A percentile compares a stretch with the other conserved stretches of the same genome.
These are phyloP conservation scores for Mytilinidion resinicola DNA, from an alignment of 495 filamentous ascomycete genomes.

Conservation along the genomic window DNA sequence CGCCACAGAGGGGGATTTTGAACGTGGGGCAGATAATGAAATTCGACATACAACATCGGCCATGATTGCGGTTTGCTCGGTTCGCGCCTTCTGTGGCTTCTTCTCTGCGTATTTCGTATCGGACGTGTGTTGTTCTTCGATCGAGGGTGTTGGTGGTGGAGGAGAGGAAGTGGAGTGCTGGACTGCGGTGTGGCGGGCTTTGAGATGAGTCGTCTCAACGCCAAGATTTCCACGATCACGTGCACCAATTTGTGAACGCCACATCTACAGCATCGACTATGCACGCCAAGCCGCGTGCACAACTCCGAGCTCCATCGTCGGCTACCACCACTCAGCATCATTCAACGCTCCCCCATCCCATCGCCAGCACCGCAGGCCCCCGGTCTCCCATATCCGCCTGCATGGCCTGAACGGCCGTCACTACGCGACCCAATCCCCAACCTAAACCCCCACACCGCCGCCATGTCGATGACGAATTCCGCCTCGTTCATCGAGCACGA, in stretches of 20 bases:
- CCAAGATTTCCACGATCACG: constrained; percentile 16
- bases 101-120: neutral
- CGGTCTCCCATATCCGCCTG: neutral
- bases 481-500: constrained; percentile 22
- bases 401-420: neutral
- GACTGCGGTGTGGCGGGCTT: neutral
- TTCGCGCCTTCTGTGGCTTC: neutral
- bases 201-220: constrained; percentile 4
- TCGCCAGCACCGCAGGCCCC: neutral
- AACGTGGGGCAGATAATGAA: constrained; percentile 3
- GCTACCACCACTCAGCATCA: neutral
- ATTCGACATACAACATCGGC: constrained; percentile 47
- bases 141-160: neutral
- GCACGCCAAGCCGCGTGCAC: too few species aligned
- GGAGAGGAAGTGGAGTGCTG: neutral
- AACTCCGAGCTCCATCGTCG: too few species aligned
- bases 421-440: neutral
- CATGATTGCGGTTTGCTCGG: constrained; percentile 38
- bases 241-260: neutral
- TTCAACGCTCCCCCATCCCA: neutral
- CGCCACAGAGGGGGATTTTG: neutral
- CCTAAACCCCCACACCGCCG: constrained; percentile 7
- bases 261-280: too few species aligned
- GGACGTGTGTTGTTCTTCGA: neutral
- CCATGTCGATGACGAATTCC: constrained; percentile 27